Conservation (phyloP, 805 yeast species). For the Diddensiella transvaalensis region DNA sequence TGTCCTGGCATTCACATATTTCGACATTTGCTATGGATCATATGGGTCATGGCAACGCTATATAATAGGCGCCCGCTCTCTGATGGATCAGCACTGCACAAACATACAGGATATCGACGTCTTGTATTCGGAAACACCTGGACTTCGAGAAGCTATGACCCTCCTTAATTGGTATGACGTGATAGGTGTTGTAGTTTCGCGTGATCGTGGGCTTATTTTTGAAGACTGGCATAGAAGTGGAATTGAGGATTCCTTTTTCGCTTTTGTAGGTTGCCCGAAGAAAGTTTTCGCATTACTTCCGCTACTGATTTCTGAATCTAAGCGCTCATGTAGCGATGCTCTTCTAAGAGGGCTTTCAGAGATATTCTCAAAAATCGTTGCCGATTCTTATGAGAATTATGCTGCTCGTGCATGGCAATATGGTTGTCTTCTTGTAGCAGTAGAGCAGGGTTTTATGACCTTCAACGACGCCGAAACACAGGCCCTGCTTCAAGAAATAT, state of each 20-base stretch:
- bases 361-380: not conserved
- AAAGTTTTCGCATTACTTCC: conserved; percentile 14
- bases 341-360: conserved; percentile 6
- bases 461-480: not conserved
- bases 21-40: conserved; percentile 20
- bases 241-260: conserved; percentile 19
- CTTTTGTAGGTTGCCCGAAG: conserved; percentile 19
- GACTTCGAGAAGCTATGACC: conserved; percentile 20
- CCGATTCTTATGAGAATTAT: conserved; percentile 4
- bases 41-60: conserved; percentile 21
- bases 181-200: conserved; percentile 15
- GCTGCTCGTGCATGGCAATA: conserved; percentile 18
- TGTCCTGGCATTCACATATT: conserved; percentile 19
- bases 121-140: conserved; percentile 14
- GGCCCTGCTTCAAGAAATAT: conserved; percentile 9
- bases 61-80: conserved; percentile 17
- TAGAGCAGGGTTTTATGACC: conserved; percentile 5
- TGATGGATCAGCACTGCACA: conserved; percentile 19
- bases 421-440: conserved; percentile 16
- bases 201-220: conserved; percentile 17
- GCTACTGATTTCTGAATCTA: conserved; percentile 9
- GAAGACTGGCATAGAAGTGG: conserved; percentile 22
- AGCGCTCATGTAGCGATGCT: conserved; percentile 8
- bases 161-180: conserved; percentile 22
- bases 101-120: conserved; percentile 7